These are phyloP conservation scores for Leccinum subgranulosum DNA, from an alignment of 768 basidiomycete species.

Conservation along the genomic window DNA sequence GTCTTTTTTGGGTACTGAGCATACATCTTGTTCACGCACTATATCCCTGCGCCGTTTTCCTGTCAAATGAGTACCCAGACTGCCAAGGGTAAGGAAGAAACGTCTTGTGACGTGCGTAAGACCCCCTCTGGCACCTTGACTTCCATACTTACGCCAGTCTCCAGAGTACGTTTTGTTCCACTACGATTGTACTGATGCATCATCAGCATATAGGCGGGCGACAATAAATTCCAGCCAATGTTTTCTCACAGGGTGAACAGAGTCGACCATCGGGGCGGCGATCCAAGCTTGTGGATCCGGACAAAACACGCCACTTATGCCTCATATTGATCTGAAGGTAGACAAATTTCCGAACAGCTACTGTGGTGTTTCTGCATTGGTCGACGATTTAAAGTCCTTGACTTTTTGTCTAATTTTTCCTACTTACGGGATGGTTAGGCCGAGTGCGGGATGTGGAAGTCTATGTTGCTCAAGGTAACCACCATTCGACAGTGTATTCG, in stretches of 20 bases:
- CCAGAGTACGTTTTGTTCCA: background rate
- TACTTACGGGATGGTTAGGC: slow-evolving; percentile 33
- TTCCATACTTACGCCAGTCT: background rate
- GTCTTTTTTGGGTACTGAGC: background rate
- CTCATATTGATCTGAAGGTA: slow-evolving; percentile 57
- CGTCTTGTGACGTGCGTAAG: background rate
- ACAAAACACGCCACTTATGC: slow-evolving; percentile 24
- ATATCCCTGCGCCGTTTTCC: background rate
- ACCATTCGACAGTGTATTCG: background rate
- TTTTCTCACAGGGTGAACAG: background rate
- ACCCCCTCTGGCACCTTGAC: background rate
- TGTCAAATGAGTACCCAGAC: background rate
- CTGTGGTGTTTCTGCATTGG: slow-evolving; percentile 65
- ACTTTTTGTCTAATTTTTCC: background rate
- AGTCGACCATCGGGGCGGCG: background rate
- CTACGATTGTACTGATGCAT: background rate
- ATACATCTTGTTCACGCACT: too few relatives aligned
- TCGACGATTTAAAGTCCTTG: slow-evolving; percentile 49
- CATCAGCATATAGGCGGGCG: slow-evolving; percentile 37
- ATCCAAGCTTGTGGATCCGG: background rate
- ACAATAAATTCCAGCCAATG: background rate
- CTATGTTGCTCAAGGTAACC: slow-evolving; percentile 54
- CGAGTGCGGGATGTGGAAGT: slow-evolving; percentile 55
- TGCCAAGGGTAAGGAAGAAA: background rate
- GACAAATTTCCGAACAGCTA: slow-evolving; percentile 69